Base-by-base conservation (phyloP, 495 filamentous ascomycete species). In the Pseudoneurospora amorphoporcata region DNA sequence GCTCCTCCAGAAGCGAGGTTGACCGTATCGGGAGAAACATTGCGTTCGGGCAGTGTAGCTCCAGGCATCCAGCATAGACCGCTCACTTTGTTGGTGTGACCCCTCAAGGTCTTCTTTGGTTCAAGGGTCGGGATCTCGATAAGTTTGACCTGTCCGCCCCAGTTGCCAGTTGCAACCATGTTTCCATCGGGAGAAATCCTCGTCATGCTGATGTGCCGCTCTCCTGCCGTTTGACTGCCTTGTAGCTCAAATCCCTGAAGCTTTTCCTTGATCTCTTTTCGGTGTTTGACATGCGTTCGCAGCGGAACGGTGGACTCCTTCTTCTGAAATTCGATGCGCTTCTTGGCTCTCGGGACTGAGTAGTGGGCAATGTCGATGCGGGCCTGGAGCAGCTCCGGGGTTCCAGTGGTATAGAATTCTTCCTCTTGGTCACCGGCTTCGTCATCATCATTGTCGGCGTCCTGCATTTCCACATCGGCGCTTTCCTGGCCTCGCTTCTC, bases 1-100 rank as follows among this genome's bases (percentile, higher is more conserved):
- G 93, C 95, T 32, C 93, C 95, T 47, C 94, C 92, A 0, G 95
- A 95, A 0, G 95, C 94, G 29, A 99, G 85, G 75, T 97, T 98
- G 19, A 97, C 89, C 0, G 89, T 82, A 9, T 90, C 88, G 17
- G 88, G 81, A 2, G 94, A 94, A 4, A 97, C 87, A 72, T 86
- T 89, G 68, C 84, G 86, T 17, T 84, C 84, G 0, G 91, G 85
- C 32, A 97, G 78, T 0, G 94, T 97, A n/a, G 94, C 88, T 3
- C 89, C 89, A 0, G 96, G 96, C 77, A 87, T 90, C 95, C 95
- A 99, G 3, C 93, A 87, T 69, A 99, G 86, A 17, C 95, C 95
- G 74, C 95, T 94, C 29, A 98, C 89, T 69, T 93, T 88, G 79
- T 92, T 94, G 6, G 87, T 92, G 77, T 99, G 95, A 7, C 92